Percentiles rank a stretch among this genome's conserved stretches.
phyloP scores from a whole-genome alignment of 768 basidiomycete genomes.

The Pleurotus salmoneostramineus region DNA sequence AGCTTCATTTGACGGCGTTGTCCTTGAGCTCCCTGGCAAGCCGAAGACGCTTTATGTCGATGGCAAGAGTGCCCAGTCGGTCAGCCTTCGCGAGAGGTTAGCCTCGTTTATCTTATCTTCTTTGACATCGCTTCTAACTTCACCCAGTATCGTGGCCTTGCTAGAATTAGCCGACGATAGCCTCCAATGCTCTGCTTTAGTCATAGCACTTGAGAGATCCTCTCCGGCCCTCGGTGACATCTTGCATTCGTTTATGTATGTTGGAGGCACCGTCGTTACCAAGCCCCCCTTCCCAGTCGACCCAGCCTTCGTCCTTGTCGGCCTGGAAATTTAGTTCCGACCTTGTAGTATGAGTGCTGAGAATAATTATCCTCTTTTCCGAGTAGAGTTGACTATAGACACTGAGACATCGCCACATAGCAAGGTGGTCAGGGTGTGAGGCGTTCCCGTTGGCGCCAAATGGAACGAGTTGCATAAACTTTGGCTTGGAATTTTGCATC shows the following conservation, averaged over 20 bases:
- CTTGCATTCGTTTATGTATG: conserved; percentile 90
- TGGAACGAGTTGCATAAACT: too few relatives aligned
- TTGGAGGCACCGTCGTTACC: conserved; percentile 82
- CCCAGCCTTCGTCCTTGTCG: conserved; percentile 78
- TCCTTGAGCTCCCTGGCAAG: conserved; percentile 67
- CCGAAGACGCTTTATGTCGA: conserved; percentile 81
- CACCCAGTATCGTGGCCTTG: conserved; percentile 71
- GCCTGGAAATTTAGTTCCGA: conserved; percentile 63
- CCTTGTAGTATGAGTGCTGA: neutral
- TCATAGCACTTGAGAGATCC: conserved; percentile 76
- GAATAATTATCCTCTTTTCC: too few relatives aligned
- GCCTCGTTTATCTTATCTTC: conserved; percentile 14
- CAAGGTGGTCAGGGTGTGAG: too few relatives aligned
- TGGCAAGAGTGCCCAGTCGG: conserved; percentile 75
- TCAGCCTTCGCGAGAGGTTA: conserved; percentile 82
- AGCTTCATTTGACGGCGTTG: conserved; percentile 70
- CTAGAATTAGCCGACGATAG: conserved; percentile 87
- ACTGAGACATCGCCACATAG: too few relatives aligned
- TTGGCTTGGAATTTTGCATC: neutral
- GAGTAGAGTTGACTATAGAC: too few relatives aligned
- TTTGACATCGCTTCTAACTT: neutral
- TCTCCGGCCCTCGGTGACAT: conserved; percentile 69
- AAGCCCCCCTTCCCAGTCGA: conserved; percentile 75
- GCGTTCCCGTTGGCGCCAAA: too few relatives aligned
- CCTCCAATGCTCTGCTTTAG: conserved; percentile 70